Percentiles rank a stretch among this genome's conserved stretches.
Evolutionary conservation across 257 asterid species (phyloP).

Genomic region (Osmanthus fragrans): DNA sequence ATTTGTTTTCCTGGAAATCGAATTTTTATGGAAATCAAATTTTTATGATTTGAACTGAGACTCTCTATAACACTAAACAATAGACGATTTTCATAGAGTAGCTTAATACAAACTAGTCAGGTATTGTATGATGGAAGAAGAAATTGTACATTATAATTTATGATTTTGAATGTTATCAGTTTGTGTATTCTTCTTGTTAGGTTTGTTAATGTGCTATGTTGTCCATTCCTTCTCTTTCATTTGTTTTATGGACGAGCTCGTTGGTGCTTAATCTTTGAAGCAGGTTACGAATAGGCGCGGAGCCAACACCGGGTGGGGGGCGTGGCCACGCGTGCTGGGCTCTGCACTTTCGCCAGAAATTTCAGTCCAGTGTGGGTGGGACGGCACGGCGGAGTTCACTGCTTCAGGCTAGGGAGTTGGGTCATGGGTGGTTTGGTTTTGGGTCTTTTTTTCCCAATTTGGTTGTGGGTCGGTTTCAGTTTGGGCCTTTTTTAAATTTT

Average conservation of each 20-base stretch:
- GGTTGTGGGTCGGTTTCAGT: too few relatives aligned
- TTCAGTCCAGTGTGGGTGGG: too few relatives aligned
- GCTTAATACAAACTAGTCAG: background rate
- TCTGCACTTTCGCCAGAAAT: too few relatives aligned
- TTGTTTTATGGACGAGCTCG: background rate
- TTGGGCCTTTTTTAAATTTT: too few relatives aligned
- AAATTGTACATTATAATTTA: background rate
- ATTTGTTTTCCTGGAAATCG: background rate
- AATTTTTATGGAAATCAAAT: background rate
- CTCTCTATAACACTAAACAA: background rate
- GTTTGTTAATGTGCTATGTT: background rate
- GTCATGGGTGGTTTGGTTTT: too few relatives aligned
- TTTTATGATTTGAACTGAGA: background rate
- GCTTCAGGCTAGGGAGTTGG: too few relatives aligned
- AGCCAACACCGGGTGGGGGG: too few relatives aligned
- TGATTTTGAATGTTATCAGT: background rate
- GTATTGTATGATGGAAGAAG: background rate
- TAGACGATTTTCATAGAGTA: too few relatives aligned
- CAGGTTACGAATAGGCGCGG: background rate
- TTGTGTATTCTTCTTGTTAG: background rate
- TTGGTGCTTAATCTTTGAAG: background rate
- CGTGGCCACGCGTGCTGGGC: too few relatives aligned
- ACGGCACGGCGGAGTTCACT: too few relatives aligned
- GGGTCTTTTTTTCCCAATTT: too few relatives aligned
- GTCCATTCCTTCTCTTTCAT: background rate